These are phyloP conservation scores for Theobroma grandiflorum DNA, from an alignment of 441 rosid genomes.

Conservation along the genomic window DNA sequence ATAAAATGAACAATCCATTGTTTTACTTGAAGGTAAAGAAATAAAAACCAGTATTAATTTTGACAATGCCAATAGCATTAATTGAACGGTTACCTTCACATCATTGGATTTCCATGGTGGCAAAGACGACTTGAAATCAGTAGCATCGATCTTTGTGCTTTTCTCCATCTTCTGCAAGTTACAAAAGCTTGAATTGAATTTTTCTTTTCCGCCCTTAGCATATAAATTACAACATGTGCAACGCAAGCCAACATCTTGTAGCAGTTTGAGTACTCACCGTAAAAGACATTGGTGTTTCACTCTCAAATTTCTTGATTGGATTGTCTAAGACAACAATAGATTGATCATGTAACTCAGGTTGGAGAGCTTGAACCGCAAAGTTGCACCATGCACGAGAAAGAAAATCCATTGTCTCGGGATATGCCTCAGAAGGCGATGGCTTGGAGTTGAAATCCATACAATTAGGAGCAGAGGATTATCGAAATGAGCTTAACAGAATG, in stretches of 20 bases:
- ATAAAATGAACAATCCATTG: not conserved
- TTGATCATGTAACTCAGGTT: constrained; percentile 53
- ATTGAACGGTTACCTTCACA: constrained; percentile 65
- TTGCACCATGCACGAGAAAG: constrained; percentile 91
- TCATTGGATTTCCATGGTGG: constrained; percentile 90
- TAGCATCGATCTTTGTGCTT: constrained; percentile 61
- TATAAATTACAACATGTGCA: not conserved
- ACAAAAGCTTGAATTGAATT: constrained; percentile 8
- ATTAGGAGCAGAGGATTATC: constrained; percentile 15
- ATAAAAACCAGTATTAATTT: not conserved
- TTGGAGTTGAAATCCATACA: constrained; percentile 48
- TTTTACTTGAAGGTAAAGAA: not conserved
- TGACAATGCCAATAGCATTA: not conserved
- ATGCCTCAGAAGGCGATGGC: constrained; percentile 79
- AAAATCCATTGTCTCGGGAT: constrained; percentile 90
- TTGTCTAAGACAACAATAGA: constrained; percentile 64
- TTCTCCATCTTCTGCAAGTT: constrained; percentile 57
- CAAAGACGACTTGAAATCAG: constrained; percentile 65
- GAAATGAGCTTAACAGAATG: not conserved
- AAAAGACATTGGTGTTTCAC: constrained; percentile 47
- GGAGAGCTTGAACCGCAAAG: constrained; percentile 86
- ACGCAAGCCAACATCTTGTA: not conserved
- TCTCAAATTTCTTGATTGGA: constrained; percentile 52
- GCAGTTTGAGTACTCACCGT: constrained; percentile 47
- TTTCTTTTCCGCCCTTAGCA: not conserved